Conservation (phyloP, 495 filamentous ascomycete genomes). For the Penicillium fimorum region DNA sequence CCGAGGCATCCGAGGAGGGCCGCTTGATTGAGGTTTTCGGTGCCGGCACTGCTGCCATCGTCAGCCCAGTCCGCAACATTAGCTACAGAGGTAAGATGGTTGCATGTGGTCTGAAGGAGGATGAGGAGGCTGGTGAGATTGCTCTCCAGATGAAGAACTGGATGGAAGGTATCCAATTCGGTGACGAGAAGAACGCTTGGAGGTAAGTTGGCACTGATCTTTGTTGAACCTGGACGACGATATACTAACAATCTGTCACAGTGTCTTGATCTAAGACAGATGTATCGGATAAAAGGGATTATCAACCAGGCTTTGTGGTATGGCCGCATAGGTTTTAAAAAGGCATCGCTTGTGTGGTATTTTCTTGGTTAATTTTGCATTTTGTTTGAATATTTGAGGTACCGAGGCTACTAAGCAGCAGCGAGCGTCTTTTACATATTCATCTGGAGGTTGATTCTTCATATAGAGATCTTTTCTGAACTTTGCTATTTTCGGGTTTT, state of each 20-base stretch:
- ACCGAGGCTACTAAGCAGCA: neutral
- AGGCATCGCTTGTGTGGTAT: neutral
- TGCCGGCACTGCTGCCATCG: conserved; percentile 77
- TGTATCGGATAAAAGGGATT: conserved; percentile 1
- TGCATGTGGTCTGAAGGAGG: conserved; percentile 70
- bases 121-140: conserved; percentile 83
- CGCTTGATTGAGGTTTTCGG: conserved; percentile 90
- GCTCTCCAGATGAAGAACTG: conserved; percentile 85
- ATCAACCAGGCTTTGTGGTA: conserved; percentile 3
- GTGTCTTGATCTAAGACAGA: conserved; percentile 30
- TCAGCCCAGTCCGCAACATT: conserved; percentile 78
- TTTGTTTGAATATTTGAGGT: neutral
- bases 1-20: conserved; percentile 77
- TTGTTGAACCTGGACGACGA: neutral
- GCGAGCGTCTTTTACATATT: conserved; percentile 3
- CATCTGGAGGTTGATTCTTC: conserved; percentile 5
- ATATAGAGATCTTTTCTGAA: conserved; percentile 2
- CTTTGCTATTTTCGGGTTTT: neutral
- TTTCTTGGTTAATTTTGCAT: conserved; percentile 4
- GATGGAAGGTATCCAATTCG: conserved; percentile 95
- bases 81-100: conserved; percentile 77
- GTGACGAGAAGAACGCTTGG: conserved; percentile 86
- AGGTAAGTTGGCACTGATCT: conserved; percentile 44
- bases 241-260: conserved; percentile 21
- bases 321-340: conserved; percentile 4